Conservation (phyloP, 2,329 filamentous ascomycete species). For the Calonectria henricotiae region DNA sequence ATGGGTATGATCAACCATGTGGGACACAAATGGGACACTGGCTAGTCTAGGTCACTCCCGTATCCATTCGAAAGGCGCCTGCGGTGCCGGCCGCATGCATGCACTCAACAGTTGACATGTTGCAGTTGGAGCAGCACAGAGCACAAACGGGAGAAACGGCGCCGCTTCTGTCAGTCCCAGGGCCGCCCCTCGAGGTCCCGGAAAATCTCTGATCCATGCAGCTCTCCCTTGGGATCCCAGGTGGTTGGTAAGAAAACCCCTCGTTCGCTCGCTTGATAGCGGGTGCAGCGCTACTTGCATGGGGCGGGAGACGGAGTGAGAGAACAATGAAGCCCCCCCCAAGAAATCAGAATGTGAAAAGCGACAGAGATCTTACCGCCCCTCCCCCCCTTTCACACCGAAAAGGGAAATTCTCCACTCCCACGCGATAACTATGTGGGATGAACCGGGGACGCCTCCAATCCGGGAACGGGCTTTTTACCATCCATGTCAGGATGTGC, state of each 20-base stretch:
- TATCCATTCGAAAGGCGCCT: slow-evolving; percentile 38
- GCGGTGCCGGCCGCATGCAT: slow-evolving; percentile 46
- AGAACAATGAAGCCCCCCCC: slow-evolving; percentile 21
- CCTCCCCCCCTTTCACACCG: slow-evolving; percentile 21
- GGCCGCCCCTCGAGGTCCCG: slow-evolving; percentile 1
- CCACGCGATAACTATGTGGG: slow-evolving; percentile 35
- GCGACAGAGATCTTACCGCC: slow-evolving; percentile 39
- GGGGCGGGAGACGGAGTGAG: slow-evolving; percentile 21
- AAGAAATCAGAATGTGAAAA: neutral
- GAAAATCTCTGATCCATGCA: slow-evolving; percentile 28
- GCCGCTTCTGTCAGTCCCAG: slow-evolving; percentile 15
- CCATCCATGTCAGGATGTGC: slow-evolving; percentile 26
- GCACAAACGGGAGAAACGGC: slow-evolving; percentile 20
- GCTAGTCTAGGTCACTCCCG: neutral
- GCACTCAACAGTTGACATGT: slow-evolving; percentile 52
- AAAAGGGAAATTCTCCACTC: slow-evolving; percentile 18
- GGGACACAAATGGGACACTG: slow-evolving; percentile 36
- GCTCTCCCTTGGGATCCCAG: slow-evolving; percentile 1
- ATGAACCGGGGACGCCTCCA: slow-evolving; percentile 33
- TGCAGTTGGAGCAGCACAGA: slow-evolving; percentile 30
- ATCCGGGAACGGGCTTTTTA: slow-evolving; percentile 13
- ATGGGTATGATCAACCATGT: slow-evolving; percentile 19
- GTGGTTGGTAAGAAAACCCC: slow-evolving; percentile 25
- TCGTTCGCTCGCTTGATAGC: slow-evolving; percentile 26
- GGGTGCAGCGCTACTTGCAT: slow-evolving; percentile 1